These are phyloP conservation scores for Geranomyces variabilis DNA, from an alignment of 192 early-diverging fungal species.

Conservation along the genomic window DNA sequence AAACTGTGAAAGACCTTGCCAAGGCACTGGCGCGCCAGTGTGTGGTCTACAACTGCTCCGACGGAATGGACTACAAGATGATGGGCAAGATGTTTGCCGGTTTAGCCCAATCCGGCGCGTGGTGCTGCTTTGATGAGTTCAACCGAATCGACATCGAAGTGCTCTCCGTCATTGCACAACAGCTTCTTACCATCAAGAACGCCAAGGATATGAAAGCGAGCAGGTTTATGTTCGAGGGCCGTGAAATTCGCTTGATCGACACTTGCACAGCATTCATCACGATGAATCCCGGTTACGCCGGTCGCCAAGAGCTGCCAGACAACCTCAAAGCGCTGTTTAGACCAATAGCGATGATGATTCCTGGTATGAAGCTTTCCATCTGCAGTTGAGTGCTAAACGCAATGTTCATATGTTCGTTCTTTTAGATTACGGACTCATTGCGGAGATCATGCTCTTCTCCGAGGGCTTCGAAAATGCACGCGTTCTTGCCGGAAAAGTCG, in stretches of 20 bases:
- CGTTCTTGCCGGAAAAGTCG: constrained; percentile 59
- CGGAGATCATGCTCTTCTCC: constrained; percentile 67
- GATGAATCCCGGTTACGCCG: constrained; percentile 67
- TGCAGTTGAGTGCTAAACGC: neutral
- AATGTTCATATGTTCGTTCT: neutral
- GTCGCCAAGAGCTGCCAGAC: constrained; percentile 63
- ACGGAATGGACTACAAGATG: constrained; percentile 70
- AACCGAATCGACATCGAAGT: constrained; percentile 70
- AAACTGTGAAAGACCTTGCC: constrained; percentile 66
- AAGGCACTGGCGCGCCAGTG: constrained; percentile 65
- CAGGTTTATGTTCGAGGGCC: constrained; percentile 62
- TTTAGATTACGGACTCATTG: constrained; percentile 63
- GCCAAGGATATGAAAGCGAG: constrained; percentile 62
- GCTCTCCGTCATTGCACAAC: constrained; percentile 64
- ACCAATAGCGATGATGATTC: constrained; percentile 71
- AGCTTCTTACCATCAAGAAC: constrained; percentile 63
- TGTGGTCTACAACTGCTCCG: constrained; percentile 70
- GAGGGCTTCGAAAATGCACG: constrained; percentile 68
- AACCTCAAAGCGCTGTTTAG: constrained; percentile 66
- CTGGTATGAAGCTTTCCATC: constrained; percentile 32
- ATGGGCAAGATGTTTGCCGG: constrained; percentile 73
- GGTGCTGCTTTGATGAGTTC: constrained; percentile 71
- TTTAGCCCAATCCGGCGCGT: constrained; percentile 61
- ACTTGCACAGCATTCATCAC: constrained; percentile 65
- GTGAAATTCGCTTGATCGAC: constrained; percentile 65